Base-by-base conservation (phyloP, 78 protist species). In the Dictyostelium purpureum region DNA sequence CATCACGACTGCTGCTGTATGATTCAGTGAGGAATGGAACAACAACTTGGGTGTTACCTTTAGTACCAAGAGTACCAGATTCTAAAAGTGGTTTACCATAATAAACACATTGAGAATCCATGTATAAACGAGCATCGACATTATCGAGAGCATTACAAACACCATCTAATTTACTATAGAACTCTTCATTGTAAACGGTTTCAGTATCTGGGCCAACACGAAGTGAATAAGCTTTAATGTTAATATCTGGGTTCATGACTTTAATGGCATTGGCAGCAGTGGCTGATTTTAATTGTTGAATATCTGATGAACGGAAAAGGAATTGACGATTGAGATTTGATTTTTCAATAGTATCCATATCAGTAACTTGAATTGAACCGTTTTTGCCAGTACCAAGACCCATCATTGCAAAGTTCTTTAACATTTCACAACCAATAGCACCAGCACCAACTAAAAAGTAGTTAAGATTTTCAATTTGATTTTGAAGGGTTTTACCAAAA, bases 381-480 rank as follows among this genome's bases (percentile, higher is more conserved):
- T 77, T 57, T 28, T 37, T 19, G 33, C 96, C 98, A 18, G 90
- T 35, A 6, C 94, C 97, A 6, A 98, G 37, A 57, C 99, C 99
- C 97, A 97, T 95, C 93, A 97, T 31, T 21, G 99, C 98, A 40
- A 88, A 94, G 91, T 77, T 85, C 93, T 99, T 99, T 71, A 99
- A 67, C 82, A 97, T 47, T 89, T 99, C 99, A 87, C 99, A 99
- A 28, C 99, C 99, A 9, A 75, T 95, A 5, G 99, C 99, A 19
- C 99, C 99, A 1, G 99, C 97, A 37, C 99, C 99, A 16, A 99
- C 99, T 16, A 80, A 54, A 38, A 98, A 97, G 89, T 88, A 92
- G 33, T 69, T 85, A 28, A 78, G 90, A 26, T 81, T 33, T 21
- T 21, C 61, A 65, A 97, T 49, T 56, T 38, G 1, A 26, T 37